These are phyloP conservation scores for Lepidium africanum DNA, from an alignment of 345 rosid genomes.

Conservation along the genomic window DNA sequence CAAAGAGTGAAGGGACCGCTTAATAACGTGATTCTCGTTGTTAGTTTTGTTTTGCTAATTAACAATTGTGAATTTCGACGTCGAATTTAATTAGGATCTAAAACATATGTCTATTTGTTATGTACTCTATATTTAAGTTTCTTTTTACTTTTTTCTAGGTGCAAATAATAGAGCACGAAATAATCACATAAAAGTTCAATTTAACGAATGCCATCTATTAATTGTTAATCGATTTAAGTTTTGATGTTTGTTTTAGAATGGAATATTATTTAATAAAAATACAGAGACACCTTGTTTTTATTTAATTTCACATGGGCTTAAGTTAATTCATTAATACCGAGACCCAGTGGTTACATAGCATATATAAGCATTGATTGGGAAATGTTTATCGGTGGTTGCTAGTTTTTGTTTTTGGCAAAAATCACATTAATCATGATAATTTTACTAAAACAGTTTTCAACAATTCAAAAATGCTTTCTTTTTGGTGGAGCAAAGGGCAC, in stretches of 20 bases:
- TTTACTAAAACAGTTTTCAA: no score
- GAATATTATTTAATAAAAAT: not conserved
- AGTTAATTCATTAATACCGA: not conserved
- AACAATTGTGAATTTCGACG: not conserved
- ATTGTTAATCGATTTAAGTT: not conserved
- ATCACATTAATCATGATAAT: no score
- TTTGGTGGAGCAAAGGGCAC: no score
- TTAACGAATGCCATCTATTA: no score
- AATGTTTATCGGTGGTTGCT: no score
- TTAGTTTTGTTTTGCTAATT: not conserved
- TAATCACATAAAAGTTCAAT: no score
- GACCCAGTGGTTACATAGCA: no score
- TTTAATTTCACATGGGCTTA: slow-evolving; percentile 16
- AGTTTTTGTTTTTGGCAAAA: no score
- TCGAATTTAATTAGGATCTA: not conserved
- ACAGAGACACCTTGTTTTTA: not conserved
- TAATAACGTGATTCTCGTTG: slow-evolving; percentile 16
- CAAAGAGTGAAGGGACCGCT: not conserved
- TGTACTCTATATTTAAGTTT: no score
- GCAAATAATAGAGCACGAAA: no score
- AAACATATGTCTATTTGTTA: not conserved
- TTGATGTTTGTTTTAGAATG: not conserved
- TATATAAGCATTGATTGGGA: no score
- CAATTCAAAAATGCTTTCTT: no score
- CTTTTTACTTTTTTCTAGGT: not conserved